Evolutionary conservation across 257 asterid genomes (phyloP).

Genomic region (Thymus quinquecostatus): DNA sequence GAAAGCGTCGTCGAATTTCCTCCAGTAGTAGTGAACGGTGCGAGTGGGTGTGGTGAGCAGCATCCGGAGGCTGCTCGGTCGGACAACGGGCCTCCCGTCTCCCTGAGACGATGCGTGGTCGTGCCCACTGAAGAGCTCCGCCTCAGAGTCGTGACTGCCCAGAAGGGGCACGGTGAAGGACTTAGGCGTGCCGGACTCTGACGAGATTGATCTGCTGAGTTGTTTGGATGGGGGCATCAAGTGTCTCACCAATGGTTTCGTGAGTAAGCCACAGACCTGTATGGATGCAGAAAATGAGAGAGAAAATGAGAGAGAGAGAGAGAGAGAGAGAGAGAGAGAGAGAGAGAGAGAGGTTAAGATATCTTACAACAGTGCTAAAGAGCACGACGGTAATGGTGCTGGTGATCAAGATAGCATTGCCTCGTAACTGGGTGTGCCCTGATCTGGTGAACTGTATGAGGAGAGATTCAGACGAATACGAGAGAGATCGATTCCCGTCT

Average conservation of each 20-base stretch:
- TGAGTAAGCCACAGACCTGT: conserved; percentile 87
- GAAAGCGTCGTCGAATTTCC: conserved; percentile 63
- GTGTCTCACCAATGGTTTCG: conserved; percentile 71
- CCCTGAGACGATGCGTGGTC: conserved; percentile 44
- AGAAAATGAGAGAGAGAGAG: too few species aligned
- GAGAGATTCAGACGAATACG: background rate
- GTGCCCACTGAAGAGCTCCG: conserved; percentile 39
- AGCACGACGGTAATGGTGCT: conserved; percentile 91
- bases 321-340: too few species aligned
- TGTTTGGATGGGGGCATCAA: conserved; percentile 66
- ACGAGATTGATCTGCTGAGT: conserved; percentile 55
- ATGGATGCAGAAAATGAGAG: background rate
- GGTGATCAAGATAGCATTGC: conserved; percentile 83
- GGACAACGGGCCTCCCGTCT: conserved; percentile 31
- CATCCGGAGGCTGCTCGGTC: conserved; percentile 77
- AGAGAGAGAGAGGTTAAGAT: conserved; percentile 18
- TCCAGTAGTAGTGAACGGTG: conserved; percentile 76
- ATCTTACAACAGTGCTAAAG: conserved; percentile 85
- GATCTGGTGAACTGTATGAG: conserved; percentile 71
- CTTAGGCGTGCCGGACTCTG: conserved; percentile 70
- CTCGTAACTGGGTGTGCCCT: conserved; percentile 80
- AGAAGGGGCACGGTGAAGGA: conserved; percentile 79
- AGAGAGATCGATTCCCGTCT: background rate
- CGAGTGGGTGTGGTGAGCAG: conserved; percentile 75
- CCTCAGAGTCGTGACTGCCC: conserved; percentile 46